Percentiles rank a stretch among this genome's conserved stretches.
phyloP scores from a whole-genome alignment of 2,329 filamentous ascomycete genomes.

The Calonectria hawksworthii region DNA sequence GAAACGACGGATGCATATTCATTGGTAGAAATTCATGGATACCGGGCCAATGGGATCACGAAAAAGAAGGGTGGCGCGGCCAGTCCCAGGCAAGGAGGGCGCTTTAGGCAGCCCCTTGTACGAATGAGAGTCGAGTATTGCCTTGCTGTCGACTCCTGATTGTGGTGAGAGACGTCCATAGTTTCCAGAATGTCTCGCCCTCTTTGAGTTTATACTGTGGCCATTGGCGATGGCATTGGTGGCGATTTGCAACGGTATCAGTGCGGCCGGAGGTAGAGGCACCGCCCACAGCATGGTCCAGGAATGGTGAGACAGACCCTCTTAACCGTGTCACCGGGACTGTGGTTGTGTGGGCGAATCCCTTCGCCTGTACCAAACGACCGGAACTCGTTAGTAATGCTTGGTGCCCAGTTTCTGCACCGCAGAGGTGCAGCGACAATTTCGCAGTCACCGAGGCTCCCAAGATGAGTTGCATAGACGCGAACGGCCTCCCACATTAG shows the following conservation, averaged over 20 bases:
- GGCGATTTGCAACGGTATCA: conserved; percentile 18
- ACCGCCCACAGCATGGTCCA: conserved; percentile 1
- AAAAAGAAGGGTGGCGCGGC: conserved; percentile 26
- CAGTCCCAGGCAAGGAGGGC: conserved; percentile 34
- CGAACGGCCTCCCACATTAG: conserved; percentile 32
- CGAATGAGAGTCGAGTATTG: conserved; percentile 37
- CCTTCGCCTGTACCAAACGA: conserved; percentile 5
- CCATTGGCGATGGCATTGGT: conserved; percentile 13
- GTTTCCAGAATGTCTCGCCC: conserved; percentile 36
- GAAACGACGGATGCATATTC: conserved; percentile 37
- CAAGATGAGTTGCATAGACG: conserved; percentile 25
- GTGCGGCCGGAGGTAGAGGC: neutral
- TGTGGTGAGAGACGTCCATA: conserved; percentile 15
- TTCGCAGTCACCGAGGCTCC: conserved; percentile 16
- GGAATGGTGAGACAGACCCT: conserved; percentile 20
- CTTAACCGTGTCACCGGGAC: conserved; percentile 17
- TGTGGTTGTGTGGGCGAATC: conserved; percentile 15
- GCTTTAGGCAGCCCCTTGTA: conserved; percentile 36
- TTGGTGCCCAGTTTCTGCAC: neutral
- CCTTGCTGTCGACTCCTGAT: conserved; percentile 16
- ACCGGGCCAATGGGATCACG: conserved; percentile 37
- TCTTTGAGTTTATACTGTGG: conserved; percentile 14
- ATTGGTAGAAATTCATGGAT: conserved; percentile 43
- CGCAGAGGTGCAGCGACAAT: conserved; percentile 1
- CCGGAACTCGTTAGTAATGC: conserved; percentile 14